phyloP scores from a whole-genome alignment of 2,329 filamentous ascomycete species.

The Monilinia polystroma region DNA sequence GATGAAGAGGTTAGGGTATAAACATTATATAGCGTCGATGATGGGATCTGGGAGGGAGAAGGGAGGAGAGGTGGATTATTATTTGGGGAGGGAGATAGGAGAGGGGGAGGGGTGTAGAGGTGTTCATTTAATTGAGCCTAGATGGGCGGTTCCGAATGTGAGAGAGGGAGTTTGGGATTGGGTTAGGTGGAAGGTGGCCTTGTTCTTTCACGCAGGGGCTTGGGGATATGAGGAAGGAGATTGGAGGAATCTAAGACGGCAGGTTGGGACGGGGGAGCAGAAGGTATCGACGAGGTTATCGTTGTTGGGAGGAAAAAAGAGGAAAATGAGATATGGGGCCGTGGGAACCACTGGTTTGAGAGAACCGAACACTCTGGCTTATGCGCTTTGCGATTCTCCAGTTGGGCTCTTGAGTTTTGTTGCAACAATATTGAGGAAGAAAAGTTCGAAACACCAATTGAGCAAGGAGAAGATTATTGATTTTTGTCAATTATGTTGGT shows the following conservation, averaged over 20 bases:
- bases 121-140: conserved; percentile 59
- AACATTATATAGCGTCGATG: conserved; percentile 57
- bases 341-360: conserved; percentile 31
- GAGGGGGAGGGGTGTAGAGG: conserved; percentile 55
- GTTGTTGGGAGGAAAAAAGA: conserved; percentile 18
- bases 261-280: background rate
- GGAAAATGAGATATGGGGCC: conserved; percentile 22
- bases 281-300: conserved; percentile 19
- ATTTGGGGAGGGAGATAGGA: conserved; percentile 50
- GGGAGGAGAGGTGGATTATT: conserved; percentile 53
- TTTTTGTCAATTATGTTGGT: conserved; percentile 61
- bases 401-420: conserved; percentile 57
- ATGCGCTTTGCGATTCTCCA: conserved; percentile 62
- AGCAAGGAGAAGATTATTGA: conserved; percentile 56
- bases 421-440: conserved; percentile 47
- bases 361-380: conserved; percentile 49
- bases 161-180: conserved; percentile 49
- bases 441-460: conserved; percentile 45
- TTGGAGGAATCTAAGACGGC: conserved; percentile 45
- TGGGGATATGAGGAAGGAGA: conserved; percentile 58
- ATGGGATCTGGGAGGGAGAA: conserved; percentile 49
- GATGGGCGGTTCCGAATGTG: conserved; percentile 50
- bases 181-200: conserved; percentile 57
- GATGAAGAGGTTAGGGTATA: conserved; percentile 61
- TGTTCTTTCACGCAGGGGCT: conserved; percentile 48